Evolutionary conservation across 2,329 filamentous ascomycete species (phyloP).

Genomic region (Aschersonia sp.): DNA sequence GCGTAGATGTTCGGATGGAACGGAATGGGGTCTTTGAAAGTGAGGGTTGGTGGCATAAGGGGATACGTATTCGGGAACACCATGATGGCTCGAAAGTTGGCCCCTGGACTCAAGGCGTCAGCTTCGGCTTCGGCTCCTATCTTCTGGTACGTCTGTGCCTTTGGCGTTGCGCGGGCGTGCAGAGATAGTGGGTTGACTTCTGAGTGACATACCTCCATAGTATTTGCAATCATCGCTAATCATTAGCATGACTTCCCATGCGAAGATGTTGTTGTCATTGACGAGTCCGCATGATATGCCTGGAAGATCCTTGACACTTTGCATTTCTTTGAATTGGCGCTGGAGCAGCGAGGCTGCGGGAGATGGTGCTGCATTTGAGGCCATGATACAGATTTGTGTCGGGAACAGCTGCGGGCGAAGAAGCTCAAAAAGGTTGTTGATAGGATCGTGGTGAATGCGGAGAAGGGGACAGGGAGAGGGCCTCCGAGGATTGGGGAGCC

Average conservation of each 20-base stretch:
- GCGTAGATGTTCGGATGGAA: conserved; percentile 95
- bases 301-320: conserved; percentile 77
- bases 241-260: conserved; percentile 99
- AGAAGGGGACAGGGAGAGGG: no score
- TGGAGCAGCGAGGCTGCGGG: conserved; percentile 61
- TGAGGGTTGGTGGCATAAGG: conserved; percentile 74
- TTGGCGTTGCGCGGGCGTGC: not conserved
- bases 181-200: not conserved
- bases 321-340: conserved; percentile 89
- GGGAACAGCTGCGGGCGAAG: no score
- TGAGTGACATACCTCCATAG: conserved; percentile 59
- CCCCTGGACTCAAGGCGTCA: conserved; percentile 39
- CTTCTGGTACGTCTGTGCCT: not conserved
- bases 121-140: not conserved
- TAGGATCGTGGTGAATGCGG: no score
- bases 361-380: conserved; percentile 22
- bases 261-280: conserved; percentile 75
- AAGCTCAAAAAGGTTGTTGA: no score
- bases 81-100: conserved; percentile 78
- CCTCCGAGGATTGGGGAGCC: no score
- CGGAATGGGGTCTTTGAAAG: conserved; percentile 66
- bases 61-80: conserved; percentile 79
- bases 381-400: conserved; percentile 10
- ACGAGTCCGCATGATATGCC: conserved; percentile 89
- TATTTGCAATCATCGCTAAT: conserved; percentile 87